Evolutionary conservation across 2,329 filamentous ascomycete genomes (phyloP), one percentile per base, ranked within the genome.

Genomic region (Alternaria conjuncta): DNA sequence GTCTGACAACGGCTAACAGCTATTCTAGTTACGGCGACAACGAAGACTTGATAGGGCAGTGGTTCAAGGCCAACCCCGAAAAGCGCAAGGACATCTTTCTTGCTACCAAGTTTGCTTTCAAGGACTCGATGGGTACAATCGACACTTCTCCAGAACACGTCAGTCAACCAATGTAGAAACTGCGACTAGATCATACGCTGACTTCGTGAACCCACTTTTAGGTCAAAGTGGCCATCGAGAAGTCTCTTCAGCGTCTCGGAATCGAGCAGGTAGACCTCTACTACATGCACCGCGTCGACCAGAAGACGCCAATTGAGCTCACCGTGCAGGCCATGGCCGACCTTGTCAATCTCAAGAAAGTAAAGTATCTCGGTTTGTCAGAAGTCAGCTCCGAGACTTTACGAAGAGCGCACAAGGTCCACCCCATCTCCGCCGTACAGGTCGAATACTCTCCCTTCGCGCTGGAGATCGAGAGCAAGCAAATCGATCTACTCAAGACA

Each of bases 341-440:
- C 72, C 73, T 92, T 30, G 85, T 87, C 2, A 80, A 85, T 88
- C 71, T 72, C 53, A 85, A 85, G 30, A 87, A 87, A 64, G 82
- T 86, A 63, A 77, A 75, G 57, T 75, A 76, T 43, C 49, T 87
- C 3, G 85, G 85, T 4, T 75, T 87, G 3, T 83, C 78, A 13
- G 84, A 84, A 56, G 77, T 81, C 44, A 81, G 79, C 10, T 75
- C 83, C 2, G 71, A 72, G 0, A 84, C 84, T 0, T 73, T 87
- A 2, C 83, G 85, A 4, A 84, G 85, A 10, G 86, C 86, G 0
- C 71, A 80, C 67, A 71, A 79, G 5, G 78, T 87, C 0, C 79
- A 83, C 55, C 83, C 81, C 3, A 82, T 87, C 60, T 68, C 79
- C 1, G 84, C 83, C 3, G 78, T 85, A 3, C 84, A 87, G 70